phyloP scores from a whole-genome alignment of 1,139 yeast species.

The Hyphopichia wangnamkhiaoensis region DNA sequence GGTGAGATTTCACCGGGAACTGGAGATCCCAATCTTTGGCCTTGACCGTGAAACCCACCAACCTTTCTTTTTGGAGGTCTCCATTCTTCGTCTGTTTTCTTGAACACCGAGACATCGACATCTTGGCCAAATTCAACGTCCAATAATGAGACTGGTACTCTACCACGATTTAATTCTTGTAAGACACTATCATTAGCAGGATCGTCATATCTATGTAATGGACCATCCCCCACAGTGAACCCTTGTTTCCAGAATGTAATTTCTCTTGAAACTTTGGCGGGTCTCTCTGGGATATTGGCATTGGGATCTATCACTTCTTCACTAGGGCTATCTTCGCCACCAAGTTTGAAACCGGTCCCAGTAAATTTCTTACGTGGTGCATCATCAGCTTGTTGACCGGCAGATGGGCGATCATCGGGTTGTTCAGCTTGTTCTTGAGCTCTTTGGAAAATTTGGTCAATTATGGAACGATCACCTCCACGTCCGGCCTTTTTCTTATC shows the following conservation, averaged over 20 bases:
- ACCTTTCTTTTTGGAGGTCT: conserved; percentile 64
- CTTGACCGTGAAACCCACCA: conserved; percentile 79
- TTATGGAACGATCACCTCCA: conserved; percentile 45
- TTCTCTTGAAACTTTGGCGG: conserved; percentile 62
- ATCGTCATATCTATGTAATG: conserved; percentile 83
- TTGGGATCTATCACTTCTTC: conserved; percentile 33
- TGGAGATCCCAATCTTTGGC: conserved; percentile 90
- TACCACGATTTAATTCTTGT: conserved; percentile 80
- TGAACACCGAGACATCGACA: conserved; percentile 89
- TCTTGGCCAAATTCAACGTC: conserved; percentile 89
- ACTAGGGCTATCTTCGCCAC: conserved; percentile 57
- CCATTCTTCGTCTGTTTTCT: conserved; percentile 80
- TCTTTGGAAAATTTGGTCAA: conserved; percentile 47
- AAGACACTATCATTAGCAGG: conserved; percentile 78
- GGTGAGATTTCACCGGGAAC: conserved; percentile 63
- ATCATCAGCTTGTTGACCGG: conserved; percentile 17
- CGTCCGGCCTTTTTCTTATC: conserved; percentile 52
- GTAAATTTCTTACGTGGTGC: conserved; percentile 34
- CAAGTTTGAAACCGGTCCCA: conserved; percentile 84
- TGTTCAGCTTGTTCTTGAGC: conserved; percentile 46
- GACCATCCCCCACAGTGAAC: conserved; percentile 91
- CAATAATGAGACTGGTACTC: conserved; percentile 86
- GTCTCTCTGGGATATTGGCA: conserved; percentile 29
- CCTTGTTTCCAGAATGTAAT: conserved; percentile 97
- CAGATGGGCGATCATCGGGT: conserved; percentile 48